A percentile compares a stretch with the other conserved stretches of the same genome.
Conservation (phyloP, 2,329 filamentous ascomycete species). For the Trichoderma lentiforme region DNA sequence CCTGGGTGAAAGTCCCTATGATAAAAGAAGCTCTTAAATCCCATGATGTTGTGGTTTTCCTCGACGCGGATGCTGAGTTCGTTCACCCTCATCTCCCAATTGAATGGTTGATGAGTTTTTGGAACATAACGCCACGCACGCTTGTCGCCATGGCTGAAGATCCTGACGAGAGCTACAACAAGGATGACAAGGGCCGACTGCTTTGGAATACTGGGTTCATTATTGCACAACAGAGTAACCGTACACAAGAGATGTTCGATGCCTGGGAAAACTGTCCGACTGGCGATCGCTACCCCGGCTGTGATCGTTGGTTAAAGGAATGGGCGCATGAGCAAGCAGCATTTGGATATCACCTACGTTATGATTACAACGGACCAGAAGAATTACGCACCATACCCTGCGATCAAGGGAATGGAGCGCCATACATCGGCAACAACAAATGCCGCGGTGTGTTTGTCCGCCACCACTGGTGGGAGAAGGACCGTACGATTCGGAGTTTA, state of each 20-base stretch:
- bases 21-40: conserved; percentile 37
- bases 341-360: neutral
- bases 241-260: neutral
- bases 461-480: neutral
- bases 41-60: conserved; percentile 42
- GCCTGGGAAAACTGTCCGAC: neutral
- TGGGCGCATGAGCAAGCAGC: neutral
- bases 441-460: neutral
- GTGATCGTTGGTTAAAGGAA: neutral
- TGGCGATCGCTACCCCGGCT: neutral
- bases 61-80: conserved; percentile 45
- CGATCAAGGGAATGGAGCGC: neutral
- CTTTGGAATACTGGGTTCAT: neutral
- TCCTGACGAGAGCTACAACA: conserved; percentile 38
- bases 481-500: neutral
- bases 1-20: conserved; percentile 44
- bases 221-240: neutral
- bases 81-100: conserved; percentile 41
- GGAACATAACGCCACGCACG: conserved; percentile 38
- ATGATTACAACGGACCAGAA: neutral
- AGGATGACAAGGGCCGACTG: conserved; percentile 27
- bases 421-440: neutral
- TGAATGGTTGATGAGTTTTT: conserved; percentile 48
- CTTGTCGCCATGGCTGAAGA: conserved; percentile 46
- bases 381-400: neutral